Evolutionary conservation across 2,329 filamentous ascomycete species (phyloP).

Genomic region (Tolypocladium ophioglossoides): DNA sequence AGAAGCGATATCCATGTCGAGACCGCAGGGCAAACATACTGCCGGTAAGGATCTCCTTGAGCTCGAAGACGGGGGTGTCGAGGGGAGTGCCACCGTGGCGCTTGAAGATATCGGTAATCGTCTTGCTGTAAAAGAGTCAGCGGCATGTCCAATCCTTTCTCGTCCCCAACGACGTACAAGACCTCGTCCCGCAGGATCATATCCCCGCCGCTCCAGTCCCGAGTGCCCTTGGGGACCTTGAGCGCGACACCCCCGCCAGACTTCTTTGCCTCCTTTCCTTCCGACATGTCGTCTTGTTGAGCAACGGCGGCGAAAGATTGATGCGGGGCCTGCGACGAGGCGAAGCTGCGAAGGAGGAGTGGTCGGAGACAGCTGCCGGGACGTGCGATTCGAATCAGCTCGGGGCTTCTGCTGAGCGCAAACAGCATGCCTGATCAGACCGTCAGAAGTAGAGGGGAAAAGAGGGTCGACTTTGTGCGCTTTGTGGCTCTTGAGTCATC

Average conservation of each 20-base stretch:
- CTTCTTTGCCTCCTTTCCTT: slow-evolving; percentile 24
- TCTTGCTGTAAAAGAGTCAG: slow-evolving; percentile 23
- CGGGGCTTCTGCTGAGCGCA: slow-evolving; percentile 5
- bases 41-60: slow-evolving; percentile 63
- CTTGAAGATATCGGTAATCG: slow-evolving; percentile 71
- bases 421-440: slow-evolving; percentile 8
- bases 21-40: background rate
- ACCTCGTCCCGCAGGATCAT: slow-evolving; percentile 75
- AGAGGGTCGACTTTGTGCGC: slow-evolving; percentile 4
- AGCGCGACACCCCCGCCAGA: slow-evolving; percentile 45
- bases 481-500: slow-evolving; percentile 7
- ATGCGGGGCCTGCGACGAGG: background rate
- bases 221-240: slow-evolving; percentile 86
- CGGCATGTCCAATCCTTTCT: background rate
- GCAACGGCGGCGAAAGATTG: background rate
- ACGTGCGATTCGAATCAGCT: slow-evolving; percentile 1
- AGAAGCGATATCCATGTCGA: background rate
- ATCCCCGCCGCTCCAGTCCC: slow-evolving; percentile 72
- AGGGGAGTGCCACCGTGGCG: slow-evolving; percentile 71
- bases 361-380: background rate
- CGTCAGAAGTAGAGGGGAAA: slow-evolving; percentile 1
- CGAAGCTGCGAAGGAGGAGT: slow-evolving; percentile 2
- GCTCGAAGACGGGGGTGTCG: slow-evolving; percentile 76
- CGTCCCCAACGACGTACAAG: slow-evolving; percentile 29
- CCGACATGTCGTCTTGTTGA: slow-evolving; percentile 18